A percentile compares a stretch with the other conserved stretches of the same genome.
Evolutionary conservation across 140 eudicot genomes (phyloP).

Genomic region (Senecio squalidus): DNA sequence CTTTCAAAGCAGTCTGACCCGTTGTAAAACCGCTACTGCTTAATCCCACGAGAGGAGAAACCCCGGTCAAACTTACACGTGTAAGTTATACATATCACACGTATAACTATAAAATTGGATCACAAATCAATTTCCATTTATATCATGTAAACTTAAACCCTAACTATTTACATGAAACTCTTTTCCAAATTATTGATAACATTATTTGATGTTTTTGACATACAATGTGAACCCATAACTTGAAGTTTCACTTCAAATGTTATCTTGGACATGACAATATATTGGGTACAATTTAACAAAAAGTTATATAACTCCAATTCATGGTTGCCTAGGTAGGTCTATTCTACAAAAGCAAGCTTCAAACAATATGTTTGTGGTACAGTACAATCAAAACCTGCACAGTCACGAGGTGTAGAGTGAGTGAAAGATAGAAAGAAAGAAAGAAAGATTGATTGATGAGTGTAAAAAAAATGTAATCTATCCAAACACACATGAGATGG

Average conservation of each 20-base stretch:
- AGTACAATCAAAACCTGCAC: conserved; percentile 43
- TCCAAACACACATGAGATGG: conserved; percentile 37
- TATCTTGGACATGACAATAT: conserved; percentile 12
- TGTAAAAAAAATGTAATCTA: no score
- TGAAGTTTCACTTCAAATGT: conserved; percentile 16
- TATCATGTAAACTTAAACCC: no score
- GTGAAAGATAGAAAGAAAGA: no score
- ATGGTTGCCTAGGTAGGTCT: conserved; percentile 28
- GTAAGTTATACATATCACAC: no score
- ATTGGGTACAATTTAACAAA: conserved; percentile 29
- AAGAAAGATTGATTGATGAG: conserved; percentile 34
- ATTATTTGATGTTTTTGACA: background rate
- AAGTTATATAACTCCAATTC: conserved; percentile 30
- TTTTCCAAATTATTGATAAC: no score
- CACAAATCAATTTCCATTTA: no score
- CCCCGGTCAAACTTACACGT: no score
- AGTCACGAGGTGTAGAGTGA: conserved; percentile 28
- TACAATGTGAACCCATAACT: background rate
- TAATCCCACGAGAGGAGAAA: no score
- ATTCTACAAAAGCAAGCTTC: conserved; percentile 29
- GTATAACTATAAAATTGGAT: no score
- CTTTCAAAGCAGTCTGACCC: no score
- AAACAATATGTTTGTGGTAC: conserved; percentile 28
- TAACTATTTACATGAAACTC: no score
- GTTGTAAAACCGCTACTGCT: no score